These are phyloP conservation scores for Styphnolobium japonicum DNA, from an alignment of 306 rosid species.

Conservation along the genomic window DNA sequence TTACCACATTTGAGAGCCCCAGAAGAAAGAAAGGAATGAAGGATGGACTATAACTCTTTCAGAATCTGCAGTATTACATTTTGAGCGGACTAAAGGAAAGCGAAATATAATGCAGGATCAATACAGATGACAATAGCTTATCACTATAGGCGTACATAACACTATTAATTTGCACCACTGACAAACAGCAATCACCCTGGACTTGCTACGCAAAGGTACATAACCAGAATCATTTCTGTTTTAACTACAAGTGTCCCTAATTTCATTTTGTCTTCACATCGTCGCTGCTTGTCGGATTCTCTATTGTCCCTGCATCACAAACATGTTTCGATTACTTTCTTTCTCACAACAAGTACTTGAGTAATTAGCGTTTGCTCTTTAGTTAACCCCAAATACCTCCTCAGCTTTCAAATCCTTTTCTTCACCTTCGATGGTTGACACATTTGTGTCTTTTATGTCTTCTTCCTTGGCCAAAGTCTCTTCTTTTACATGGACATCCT, in stretches of 20 bases:
- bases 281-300: background rate
- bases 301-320: constrained; percentile 7
- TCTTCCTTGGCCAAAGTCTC: constrained; percentile 25
- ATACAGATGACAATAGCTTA: background rate
- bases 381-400: constrained; percentile 14
- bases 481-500: constrained; percentile 23
- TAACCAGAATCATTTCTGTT: background rate
- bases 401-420: constrained; percentile 21
- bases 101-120: background rate
- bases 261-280: background rate
- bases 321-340: background rate
- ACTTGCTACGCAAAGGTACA: background rate
- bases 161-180: background rate
- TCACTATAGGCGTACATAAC: background rate
- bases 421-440: constrained; percentile 27
- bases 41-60: background rate
- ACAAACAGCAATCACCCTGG: background rate
- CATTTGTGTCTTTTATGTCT: constrained; percentile 4
- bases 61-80: background rate
- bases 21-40: background rate
- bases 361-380: background rate
- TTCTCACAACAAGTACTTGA: background rate
- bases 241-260: background rate
- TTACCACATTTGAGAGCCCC: background rate
- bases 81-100: background rate